Evolutionary conservation across 2,329 filamentous ascomycete species (phyloP).

Genomic region (Diaporthe citriasiana): DNA sequence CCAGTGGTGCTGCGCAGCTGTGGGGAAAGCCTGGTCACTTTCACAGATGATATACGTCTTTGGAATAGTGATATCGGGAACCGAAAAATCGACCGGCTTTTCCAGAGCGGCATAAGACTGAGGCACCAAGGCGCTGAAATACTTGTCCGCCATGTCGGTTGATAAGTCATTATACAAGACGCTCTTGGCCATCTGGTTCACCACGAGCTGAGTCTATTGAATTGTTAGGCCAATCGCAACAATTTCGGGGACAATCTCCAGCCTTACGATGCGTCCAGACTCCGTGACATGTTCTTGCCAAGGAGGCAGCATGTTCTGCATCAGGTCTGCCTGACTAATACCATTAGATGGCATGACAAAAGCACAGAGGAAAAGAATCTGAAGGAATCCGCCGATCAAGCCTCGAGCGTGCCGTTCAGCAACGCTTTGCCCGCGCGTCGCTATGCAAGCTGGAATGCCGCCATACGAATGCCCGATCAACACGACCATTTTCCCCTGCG

Average conservation of each 20-base stretch:
- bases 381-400: neutral
- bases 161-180: neutral
- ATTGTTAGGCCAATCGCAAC: neutral
- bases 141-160: neutral
- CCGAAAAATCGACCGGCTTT: neutral
- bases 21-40: neutral
- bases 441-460: constrained; percentile 7
- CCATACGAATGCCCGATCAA: constrained; percentile 27
- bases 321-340: neutral
- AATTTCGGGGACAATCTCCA: fast-evolving
- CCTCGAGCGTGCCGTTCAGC: neutral
- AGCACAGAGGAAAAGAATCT: neutral
- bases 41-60: constrained; percentile 21
- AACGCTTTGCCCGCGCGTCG: neutral
- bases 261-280: neutral
- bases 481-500: neutral
- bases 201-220: neutral
- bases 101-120: constrained; percentile 1
- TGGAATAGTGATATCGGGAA: constrained; percentile 5
- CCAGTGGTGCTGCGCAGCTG: neutral
- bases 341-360: neutral
- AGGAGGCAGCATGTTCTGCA: neutral
- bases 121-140: neutral
- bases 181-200: neutral
- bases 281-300: neutral